Percentiles rank a stretch among this genome's conserved stretches.
These are phyloP conservation scores for Aspergillus mulundensis DNA, from an alignment of 495 filamentous ascomycete species.

Conservation along the genomic window DNA sequence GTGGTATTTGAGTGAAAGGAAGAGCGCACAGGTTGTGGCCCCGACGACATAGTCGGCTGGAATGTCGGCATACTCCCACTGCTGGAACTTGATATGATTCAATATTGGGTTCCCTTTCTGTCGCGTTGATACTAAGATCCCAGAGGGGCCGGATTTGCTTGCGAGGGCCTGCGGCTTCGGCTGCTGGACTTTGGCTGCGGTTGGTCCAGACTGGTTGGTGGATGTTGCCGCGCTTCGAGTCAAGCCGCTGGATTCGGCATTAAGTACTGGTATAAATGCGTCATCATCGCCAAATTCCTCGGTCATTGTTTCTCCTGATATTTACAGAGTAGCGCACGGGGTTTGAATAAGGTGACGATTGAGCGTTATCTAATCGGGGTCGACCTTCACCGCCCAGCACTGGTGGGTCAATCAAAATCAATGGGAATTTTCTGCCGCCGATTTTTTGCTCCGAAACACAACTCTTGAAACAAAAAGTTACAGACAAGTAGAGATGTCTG, in stretches of 20 bases:
- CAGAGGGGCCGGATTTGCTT: conserved; percentile 61
- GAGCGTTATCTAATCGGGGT: conserved; percentile 14
- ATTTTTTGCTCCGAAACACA: conserved; percentile 34
- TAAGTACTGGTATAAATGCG: conserved; percentile 51
- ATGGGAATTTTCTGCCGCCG: conserved; percentile 42
- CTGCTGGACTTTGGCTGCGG: conserved; percentile 64
- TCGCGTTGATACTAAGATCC: conserved; percentile 77
- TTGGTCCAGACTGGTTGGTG: conserved; percentile 26
- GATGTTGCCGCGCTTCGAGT: conserved; percentile 16
- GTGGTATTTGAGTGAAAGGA: conserved; percentile 95
- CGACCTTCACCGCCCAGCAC: conserved; percentile 21
- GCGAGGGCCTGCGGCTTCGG: conserved; percentile 82
- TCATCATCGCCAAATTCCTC: conserved; percentile 34
- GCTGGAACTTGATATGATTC: conserved; percentile 70
- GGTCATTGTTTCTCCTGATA: conserved; percentile 1
- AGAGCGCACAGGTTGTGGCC: conserved; percentile 82
- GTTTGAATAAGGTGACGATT: not conserved
- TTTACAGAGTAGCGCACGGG: not conserved
- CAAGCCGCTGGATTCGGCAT: conserved; percentile 33
- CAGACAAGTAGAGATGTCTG: conserved; percentile 25
- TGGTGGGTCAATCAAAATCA: conserved; percentile 8
- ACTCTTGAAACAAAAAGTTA: not conserved
- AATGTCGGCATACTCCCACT: conserved; percentile 97
- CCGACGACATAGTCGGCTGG: conserved; percentile 90
- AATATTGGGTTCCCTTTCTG: conserved; percentile 97